Percentiles rank a stretch among this genome's conserved stretches.
Conservation (phyloP, 805 yeast species). For the Yarrowia alimentaria region DNA sequence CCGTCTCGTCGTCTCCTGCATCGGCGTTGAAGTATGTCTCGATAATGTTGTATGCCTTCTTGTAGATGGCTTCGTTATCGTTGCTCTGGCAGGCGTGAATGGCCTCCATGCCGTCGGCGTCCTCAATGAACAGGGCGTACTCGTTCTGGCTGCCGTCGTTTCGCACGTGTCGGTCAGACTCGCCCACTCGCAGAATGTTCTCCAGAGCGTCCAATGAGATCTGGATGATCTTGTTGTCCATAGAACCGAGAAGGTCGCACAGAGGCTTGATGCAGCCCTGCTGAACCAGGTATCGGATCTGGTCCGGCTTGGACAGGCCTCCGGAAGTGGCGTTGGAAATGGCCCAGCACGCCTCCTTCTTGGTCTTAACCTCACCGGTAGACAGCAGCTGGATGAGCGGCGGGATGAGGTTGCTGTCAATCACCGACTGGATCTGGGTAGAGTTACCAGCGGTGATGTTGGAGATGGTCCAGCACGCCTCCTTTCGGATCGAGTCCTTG, state of each 20-base stretch:
- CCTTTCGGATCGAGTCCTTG: conserved; percentile 91
- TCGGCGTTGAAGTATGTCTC: conserved; percentile 88
- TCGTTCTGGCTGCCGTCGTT: conserved; percentile 72
- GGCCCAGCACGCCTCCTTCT: conserved; percentile 99
- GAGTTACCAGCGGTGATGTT: conserved; percentile 97
- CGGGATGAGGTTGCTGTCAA: conserved; percentile 90
- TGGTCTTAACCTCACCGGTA: conserved; percentile 89
- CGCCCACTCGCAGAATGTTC: conserved; percentile 92
- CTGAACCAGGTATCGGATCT: conserved; percentile 83
- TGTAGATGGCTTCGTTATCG: conserved; percentile 87
- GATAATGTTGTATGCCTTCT: conserved; percentile 85
- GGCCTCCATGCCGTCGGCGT: conserved; percentile 98
- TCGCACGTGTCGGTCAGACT: conserved; percentile 76
- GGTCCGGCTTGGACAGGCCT: conserved; percentile 87
- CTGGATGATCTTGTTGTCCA: conserved; percentile 88
- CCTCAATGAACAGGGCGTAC: conserved; percentile 89
- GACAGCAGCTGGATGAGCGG: conserved; percentile 76
- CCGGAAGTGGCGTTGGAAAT: conserved; percentile 97
- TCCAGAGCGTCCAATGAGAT: conserved; percentile 94
- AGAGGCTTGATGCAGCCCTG: conserved; percentile 98
- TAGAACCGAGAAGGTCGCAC: conserved; percentile 84
- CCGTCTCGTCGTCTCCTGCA: conserved; percentile 61
- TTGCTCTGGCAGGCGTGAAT: conserved; percentile 89
- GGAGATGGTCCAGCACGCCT: conserved; percentile 98
- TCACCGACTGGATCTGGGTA: conserved; percentile 94